Base-by-base conservation (phyloP, 1,284 basidiomycete species). In the Cutaneotrichosporon cavernicola region DNA sequence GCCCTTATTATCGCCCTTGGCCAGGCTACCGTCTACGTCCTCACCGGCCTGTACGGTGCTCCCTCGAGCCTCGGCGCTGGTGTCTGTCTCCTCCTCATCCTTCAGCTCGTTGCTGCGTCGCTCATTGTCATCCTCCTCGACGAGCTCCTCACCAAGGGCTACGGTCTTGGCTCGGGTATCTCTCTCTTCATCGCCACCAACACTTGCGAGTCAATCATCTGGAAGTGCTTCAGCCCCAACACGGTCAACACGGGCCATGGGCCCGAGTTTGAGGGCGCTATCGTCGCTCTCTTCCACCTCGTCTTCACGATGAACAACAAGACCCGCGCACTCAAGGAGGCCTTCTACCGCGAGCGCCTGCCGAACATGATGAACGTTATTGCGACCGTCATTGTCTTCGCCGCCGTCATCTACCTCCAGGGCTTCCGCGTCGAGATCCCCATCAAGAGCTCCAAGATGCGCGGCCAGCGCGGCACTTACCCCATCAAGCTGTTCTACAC, bases 401-500 rank as follows among this genome's bases (percentile, higher is more conserved):
- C 91, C 22, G 87, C 89, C 60, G 94, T 99, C 80, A 99, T 98
- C 80, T 99, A 98, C 84, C 86, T 99, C 66, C 96, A 99, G 82
- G 96, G 97, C 34, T 99, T 99, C 90, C 87, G 96, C 66, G 91
- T 98, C 72, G 96, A 99, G 81, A 98, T 99, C 77, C 96, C 96
- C 18, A 92, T 99, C 81, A 98, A 99, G 87, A 90, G 88, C 81
- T 95, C 93, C 85, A 88, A 89, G 70, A 94, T 95, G 89, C 87
- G 94, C 69, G 96, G 97, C 36, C 94, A 98, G 82, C 87, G 93
- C 57, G 94, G 91, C 56, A 88, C 88, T 43, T 99, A 97, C 85
- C 96, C 97, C 65, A 88, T 99, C 84, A 99, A 98, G 84, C 87
- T 99, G 53, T 99, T 99, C 84, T 99, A 99, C 84, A 98, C 96